Evolutionary conservation across 1,139 yeast genomes (phyloP).

Genomic region (Candida tetrigidarum): DNA sequence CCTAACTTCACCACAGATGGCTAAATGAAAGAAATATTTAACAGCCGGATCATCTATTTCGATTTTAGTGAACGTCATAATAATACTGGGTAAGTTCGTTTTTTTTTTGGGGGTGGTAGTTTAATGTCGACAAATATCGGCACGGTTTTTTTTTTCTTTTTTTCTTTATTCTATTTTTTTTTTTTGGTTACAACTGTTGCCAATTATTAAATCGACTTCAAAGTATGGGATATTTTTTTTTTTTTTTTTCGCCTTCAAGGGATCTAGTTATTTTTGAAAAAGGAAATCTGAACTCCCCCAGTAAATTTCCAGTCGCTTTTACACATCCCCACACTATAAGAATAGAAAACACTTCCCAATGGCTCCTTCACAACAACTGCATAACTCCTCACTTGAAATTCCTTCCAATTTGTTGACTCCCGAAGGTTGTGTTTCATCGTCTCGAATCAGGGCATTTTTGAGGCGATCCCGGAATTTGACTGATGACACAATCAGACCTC

Average conservation of each 20-base stretch:
- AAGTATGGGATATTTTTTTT: too few relatives aligned
- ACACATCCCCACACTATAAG: too few relatives aligned
- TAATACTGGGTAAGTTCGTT: background rate
- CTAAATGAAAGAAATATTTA: slow-evolving; percentile 1
- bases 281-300: background rate
- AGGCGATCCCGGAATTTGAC: slow-evolving; percentile 40
- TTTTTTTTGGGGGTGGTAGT: too few relatives aligned
- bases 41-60: background rate
- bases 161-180: background rate
- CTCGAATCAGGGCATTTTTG: slow-evolving; percentile 43
- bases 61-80: background rate
- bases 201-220: too few relatives aligned
- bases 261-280: too few relatives aligned
- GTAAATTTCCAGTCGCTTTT: too few relatives aligned
- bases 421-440: slow-evolving; percentile 36
- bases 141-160: background rate
- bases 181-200: background rate
- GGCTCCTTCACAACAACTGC: background rate
- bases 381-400: slow-evolving; percentile 2
- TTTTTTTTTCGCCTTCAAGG: background rate
- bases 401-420: slow-evolving; percentile 27
- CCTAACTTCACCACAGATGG: background rate
- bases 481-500: slow-evolving; percentile 45
- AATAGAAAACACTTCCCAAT: background rate
- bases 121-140: background rate